Base-by-base conservation (phyloP, 1,284 basidiomycete genomes). In the Vanrija sp. region DNA sequence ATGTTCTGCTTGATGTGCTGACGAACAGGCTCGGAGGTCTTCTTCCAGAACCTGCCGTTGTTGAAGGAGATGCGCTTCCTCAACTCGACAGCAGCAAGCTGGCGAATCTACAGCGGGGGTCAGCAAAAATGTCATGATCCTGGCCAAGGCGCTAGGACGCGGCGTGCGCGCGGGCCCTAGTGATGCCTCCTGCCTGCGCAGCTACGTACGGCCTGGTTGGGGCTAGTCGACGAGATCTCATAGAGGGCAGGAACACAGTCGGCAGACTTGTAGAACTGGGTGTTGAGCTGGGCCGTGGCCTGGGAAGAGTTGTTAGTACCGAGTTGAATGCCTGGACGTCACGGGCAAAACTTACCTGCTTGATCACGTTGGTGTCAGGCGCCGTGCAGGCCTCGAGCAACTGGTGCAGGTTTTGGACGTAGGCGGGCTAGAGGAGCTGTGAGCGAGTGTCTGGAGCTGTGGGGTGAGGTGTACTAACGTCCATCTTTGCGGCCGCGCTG, bases 21-120 rank as follows among this genome's bases (percentile, higher is more conserved):
- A 51, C 95, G 86, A 60, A 89, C 82, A 47, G 82, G 79, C 70
- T 84, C 83, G 43, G 85, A 78, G 53, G 92, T 83, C 66, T 85
- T 81, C 40, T 85, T 81, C 95, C 96, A 98, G 40, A 94, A 79
- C 74, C 85, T 86, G 52, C 88, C 89, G 65, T 87, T 88, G 68
- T 87, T 87, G 74, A 86, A 83, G 25, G 82, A 77, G 55, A 98
- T 83, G 60, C 95, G 88, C 82, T 99, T 99, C 65, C 96, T 83
- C 70, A 98, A 82, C 80, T 99, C 96, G 56, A 98, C 94, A n/a
- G 94, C 92, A 49, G 94, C 91, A 21, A 99, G 85, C 85, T 99
- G 96, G 54, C 95, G 90, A 59, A 97, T 86, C 92, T 96, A 14
- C 34, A 34, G 34, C 34, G 34, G 3, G 5, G 34, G 34, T 34